Evolutionary conservation across 2,329 filamentous ascomycete genomes (phyloP).

Genomic region (Calycina marina): DNA sequence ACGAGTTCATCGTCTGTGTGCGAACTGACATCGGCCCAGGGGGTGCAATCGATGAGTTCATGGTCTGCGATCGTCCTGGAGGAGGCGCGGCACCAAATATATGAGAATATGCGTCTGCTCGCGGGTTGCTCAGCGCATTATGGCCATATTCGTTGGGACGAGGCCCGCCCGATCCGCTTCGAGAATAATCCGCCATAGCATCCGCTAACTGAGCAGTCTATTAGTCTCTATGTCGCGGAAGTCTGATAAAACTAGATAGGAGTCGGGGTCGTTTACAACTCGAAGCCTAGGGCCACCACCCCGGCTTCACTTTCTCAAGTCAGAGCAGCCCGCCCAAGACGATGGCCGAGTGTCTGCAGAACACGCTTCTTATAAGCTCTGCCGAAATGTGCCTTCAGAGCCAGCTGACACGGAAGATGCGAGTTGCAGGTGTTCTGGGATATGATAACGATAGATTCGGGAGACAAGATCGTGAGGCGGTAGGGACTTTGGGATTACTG

Average conservation of each 20-base stretch:
- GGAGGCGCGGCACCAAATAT: constrained; percentile 86
- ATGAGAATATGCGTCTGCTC: constrained; percentile 90
- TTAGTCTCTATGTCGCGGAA: constrained; percentile 3
- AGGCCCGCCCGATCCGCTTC: constrained; percentile 42
- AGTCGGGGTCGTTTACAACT: constrained; percentile 8
- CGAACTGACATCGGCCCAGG: constrained; percentile 45
- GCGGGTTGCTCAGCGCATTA: constrained; percentile 44
- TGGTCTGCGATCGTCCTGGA: constrained; percentile 82
- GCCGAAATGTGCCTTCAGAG: too few relatives aligned
- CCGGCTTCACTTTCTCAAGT: constrained; percentile 11
- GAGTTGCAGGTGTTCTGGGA: too few relatives aligned
- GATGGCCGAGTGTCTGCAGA: too few relatives aligned
- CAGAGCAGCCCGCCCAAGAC: constrained; percentile 11
- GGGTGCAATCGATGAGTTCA: constrained; percentile 64
- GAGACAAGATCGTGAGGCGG: too few relatives aligned
- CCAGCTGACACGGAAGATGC: too few relatives aligned
- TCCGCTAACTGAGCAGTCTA: constrained; percentile 6
- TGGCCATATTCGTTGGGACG: constrained; percentile 25
- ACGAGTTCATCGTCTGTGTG: constrained; percentile 57
- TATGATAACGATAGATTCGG: too few relatives aligned
- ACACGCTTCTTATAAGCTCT: too few relatives aligned
- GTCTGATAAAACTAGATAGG: constrained; percentile 1
- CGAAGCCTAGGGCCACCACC: constrained; percentile 16
- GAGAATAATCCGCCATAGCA: constrained; percentile 43
- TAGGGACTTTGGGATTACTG: too few relatives aligned